Base-by-base conservation (phyloP, 2,329 filamentous ascomycete genomes). In the Bipolaris bicolor region DNA sequence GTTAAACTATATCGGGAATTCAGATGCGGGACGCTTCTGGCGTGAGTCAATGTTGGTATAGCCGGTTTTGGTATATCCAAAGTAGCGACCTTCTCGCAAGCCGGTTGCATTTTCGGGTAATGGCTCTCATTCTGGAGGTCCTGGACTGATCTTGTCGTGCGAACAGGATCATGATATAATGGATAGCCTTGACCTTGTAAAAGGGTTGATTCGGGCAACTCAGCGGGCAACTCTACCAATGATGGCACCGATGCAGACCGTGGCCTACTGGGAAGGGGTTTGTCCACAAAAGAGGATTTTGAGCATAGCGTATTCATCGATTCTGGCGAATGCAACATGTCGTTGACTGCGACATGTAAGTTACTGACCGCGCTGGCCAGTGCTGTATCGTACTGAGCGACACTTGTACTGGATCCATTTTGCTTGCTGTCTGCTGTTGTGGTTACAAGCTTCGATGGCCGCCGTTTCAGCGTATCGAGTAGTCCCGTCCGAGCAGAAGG, bases 341-440 rank as follows among this genome's bases (percentile, higher is more conserved):
- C 78, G 67, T 77, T 79, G 63, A 79, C 74, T 20, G 76, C 74
- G 31, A 73, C 70, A 58, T 79, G 71, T 39, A 81, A 65, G 69
- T 70, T 74, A 43, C 68, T 71, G 49, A 70, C 66, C 36, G 72
- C 71, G 53, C 63, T 67, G 61, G 64, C 60, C 49, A 69, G 59
- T 49, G 63, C 64, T 39, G 61, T 65, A 69, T 72, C 69, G 53
- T 75, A 70, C 47, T 64, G 63, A 49, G 65, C 62, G 37, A 68
- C 69, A 40, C 64, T 48, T 55, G 75, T 68, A 61, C 55, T 66
- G 37, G 67, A 57, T 40, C 55, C 55, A 41, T 60, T 50, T 57
- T 65, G 60, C 43, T 64, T 59, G 43, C 65, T 57, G 49, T 70
- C 64, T 22, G 64, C 63, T 39, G 70, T 61, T 51, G 71, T 55